Percentiles rank a stretch among this genome's conserved stretches.
phyloP scores from a whole-genome alignment of 768 basidiomycete species.

The Chalciporus sphaerocephalus region DNA sequence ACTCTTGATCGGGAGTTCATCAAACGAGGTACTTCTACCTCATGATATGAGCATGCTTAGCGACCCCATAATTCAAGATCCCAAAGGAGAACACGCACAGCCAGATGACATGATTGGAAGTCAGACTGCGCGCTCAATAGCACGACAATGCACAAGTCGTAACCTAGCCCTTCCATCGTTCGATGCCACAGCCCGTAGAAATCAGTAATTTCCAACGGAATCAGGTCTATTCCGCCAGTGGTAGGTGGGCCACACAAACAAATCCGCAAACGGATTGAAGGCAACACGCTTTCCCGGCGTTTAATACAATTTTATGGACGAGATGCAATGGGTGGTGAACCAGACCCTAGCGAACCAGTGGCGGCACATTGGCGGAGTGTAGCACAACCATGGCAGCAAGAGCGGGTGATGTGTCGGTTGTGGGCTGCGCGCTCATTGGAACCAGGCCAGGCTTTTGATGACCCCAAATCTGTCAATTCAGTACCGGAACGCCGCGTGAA shows the following conservation, averaged over 20 bases:
- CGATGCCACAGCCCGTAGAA: background rate
- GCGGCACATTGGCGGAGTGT: slow-evolving; percentile 3
- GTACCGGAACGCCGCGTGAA: slow-evolving; percentile 20
- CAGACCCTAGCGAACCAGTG: slow-evolving; percentile 18
- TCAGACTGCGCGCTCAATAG: background rate
- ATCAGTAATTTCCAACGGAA: slow-evolving; percentile 20
- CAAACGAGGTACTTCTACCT: slow-evolving; percentile 16
- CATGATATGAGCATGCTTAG: slow-evolving; percentile 13
- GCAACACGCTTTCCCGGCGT: slow-evolving; percentile 18
- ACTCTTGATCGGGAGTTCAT: slow-evolving; percentile 1
- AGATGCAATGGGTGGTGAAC: slow-evolving; percentile 8
- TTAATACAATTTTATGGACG: slow-evolving; percentile 5
- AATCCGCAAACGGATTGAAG: slow-evolving; percentile 10
- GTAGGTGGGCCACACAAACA: slow-evolving; percentile 13
- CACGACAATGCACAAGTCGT: background rate
- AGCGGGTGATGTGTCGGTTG: background rate
- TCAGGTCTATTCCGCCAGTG: background rate
- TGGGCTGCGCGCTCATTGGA: background rate
- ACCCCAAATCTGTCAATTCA: slow-evolving; percentile 33
- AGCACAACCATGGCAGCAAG: slow-evolving; percentile 1
- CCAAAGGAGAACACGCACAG: slow-evolving; percentile 25
- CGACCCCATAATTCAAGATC: slow-evolving; percentile 12
- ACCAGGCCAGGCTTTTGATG: slow-evolving; percentile 11
- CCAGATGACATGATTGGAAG: slow-evolving; percentile 14
- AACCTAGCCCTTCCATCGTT: background rate